phyloP scores from a whole-genome alignment of 345 rosid species.

The Raphanus sativus region DNA sequence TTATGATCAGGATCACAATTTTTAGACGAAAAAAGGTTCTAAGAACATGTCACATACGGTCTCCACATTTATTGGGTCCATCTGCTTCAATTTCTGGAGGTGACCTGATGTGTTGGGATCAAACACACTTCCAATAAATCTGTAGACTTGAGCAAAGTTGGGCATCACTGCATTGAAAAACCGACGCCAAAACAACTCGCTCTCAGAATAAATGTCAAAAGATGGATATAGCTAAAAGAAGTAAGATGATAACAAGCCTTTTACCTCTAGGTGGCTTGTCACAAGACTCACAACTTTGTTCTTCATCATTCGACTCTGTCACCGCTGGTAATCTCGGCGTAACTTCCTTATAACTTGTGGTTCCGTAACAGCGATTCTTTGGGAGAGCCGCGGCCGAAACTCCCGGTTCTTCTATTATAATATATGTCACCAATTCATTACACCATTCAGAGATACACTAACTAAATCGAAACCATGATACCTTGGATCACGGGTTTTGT shows the following conservation, averaged over 20 bases:
- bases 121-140: constrained; percentile 85
- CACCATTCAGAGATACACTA: background rate
- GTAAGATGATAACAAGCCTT: background rate
- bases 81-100: constrained; percentile 71
- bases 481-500: constrained; percentile 40
- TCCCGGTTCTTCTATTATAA: constrained; percentile 27
- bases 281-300: constrained; percentile 38
- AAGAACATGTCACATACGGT: constrained; percentile 49
- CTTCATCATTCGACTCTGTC: constrained; percentile 47
- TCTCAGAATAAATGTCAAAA: constrained; percentile 1
- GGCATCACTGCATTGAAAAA: constrained; percentile 63
- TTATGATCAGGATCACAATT: background rate
- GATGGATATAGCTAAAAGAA: background rate
- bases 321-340: constrained; percentile 40
- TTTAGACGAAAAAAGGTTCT: background rate
- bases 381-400: constrained; percentile 38
- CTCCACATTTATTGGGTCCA: constrained; percentile 82
- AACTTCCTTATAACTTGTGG: constrained; percentile 50
- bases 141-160: constrained; percentile 87
- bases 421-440: too few species aligned
- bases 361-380: constrained; percentile 30
- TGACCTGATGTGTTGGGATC: constrained; percentile 71
- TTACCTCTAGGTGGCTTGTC: constrained; percentile 61
- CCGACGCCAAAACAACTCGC: constrained; percentile 22
- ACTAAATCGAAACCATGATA: constrained; percentile 33